Evolutionary conservation across 1,284 basidiomycete species (phyloP), one percentile per base, ranked within the genome.

Genomic region (Melampsora americana): DNA sequence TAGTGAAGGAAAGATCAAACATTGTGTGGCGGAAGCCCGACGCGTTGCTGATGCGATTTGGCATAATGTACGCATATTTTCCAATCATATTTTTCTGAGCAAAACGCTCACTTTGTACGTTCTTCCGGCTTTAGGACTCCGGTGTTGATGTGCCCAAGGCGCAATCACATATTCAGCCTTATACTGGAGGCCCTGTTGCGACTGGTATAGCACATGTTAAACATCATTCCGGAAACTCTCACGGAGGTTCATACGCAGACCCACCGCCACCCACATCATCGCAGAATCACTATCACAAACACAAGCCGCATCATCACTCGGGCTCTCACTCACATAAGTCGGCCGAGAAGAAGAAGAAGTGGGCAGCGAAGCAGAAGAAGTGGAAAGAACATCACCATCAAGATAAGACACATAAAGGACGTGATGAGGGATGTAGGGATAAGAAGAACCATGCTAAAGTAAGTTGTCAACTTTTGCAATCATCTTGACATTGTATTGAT

Each of bases 61-160:
- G 60, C 69, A 72, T 26, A 72, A 72, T 35, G 69, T 72, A 53
- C 12, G 42, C 46, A 46, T 7, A 18, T 23, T 28, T 9, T 18
- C 62, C 28, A 1, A 2, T 65, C 48, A 12, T 16, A 1, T 11
- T 18, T 32, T 35, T n/a, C 32, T 11, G n/a, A 59, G 20, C n/a
- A 28, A 32, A 35, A 7, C 6, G 39, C 44, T 72, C 20, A 64
- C n/a, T 0, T 11, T 11, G 6, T 64, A 48, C 26, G 11, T 48
- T 42, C 53, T 26, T 18, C 7, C 35, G 6, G 3, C 35, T 9
- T 7, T 61, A 72, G 69, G 46, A 72, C 46, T 48, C 39, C 20
- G 69, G 69, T 9, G 12, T 18, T 30, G 20, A 72, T 39, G 61
- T 72, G 0, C 69, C 69, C 4, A 72, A 72, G 60, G 35, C 64